A percentile compares a stretch with the other conserved stretches of the same genome.
These are phyloP conservation scores for Cornus controversa DNA, from an alignment of 148 eudicot species.

Conservation along the genomic window DNA sequence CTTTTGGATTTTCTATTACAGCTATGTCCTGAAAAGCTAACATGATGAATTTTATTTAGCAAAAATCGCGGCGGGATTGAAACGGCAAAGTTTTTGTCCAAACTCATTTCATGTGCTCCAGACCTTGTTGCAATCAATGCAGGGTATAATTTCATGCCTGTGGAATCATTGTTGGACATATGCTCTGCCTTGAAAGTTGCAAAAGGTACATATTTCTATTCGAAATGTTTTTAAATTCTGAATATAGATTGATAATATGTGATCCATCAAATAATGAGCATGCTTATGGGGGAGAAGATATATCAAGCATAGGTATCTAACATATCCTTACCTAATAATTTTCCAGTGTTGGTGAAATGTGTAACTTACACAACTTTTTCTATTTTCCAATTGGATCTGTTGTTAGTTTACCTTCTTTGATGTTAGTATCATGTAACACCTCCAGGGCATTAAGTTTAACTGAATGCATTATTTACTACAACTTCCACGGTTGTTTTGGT, in stretches of 20 bases:
- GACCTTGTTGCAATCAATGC: slow-evolving; percentile 60
- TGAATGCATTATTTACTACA: neutral
- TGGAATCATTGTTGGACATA: slow-evolving; percentile 54
- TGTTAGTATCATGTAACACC: neutral
- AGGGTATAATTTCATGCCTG: slow-evolving; percentile 70
- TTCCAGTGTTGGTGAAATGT: too few species aligned
- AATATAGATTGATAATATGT: neutral
- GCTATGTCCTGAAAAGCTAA: neutral
- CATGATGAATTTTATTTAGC: slow-evolving; percentile 33
- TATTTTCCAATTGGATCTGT: too few species aligned
- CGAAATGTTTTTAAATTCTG: neutral
- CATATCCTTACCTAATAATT: too few species aligned
- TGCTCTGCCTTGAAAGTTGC: slow-evolving; percentile 47
- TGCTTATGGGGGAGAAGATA: too few species aligned
- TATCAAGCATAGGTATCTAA: too few species aligned
- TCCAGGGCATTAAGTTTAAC: neutral
- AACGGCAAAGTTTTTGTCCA: slow-evolving; percentile 67
- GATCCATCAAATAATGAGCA: neutral
- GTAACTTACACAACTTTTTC: too few species aligned
- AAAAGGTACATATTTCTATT: slow-evolving; percentile 44
- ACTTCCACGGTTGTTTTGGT: too few species aligned
- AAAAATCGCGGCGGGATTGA: slow-evolving; percentile 75
- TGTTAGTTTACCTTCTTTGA: neutral
- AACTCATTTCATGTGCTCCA: slow-evolving; percentile 51
- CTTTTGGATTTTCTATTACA: neutral